phyloP scores from a whole-genome alignment of 805 yeast genomes.

The Candida michaelii region DNA sequence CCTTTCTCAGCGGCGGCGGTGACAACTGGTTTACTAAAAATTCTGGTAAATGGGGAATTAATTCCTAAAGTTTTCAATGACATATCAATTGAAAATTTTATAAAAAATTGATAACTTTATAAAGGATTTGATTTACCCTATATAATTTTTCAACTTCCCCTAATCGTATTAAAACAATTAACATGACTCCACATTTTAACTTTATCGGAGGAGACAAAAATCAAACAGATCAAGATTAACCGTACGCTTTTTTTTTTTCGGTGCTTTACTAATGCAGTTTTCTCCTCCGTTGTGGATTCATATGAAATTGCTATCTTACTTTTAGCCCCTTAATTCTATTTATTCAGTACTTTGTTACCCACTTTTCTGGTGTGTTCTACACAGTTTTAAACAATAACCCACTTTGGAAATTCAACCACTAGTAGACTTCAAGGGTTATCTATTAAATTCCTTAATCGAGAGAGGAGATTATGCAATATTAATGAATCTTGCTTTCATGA shows the following conservation, averaged over 20 bases:
- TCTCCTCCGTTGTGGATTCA: constrained; percentile 6
- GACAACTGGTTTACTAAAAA: constrained; percentile 31
- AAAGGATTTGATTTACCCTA: constrained; percentile 6
- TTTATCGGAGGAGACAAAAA: constrained; percentile 2
- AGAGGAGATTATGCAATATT: constrained; percentile 1
- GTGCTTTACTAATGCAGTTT: background rate
- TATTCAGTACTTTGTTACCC: background rate
- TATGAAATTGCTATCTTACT: constrained; percentile 1
- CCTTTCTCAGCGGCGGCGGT: constrained; percentile 16
- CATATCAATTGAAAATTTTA: constrained; percentile 20
- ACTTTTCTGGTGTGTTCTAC: background rate
- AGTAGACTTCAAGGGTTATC: background rate
- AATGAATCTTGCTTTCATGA: background rate
- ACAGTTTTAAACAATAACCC: background rate
- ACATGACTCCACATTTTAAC: constrained; percentile 3
- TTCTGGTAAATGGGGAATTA: constrained; percentile 34
- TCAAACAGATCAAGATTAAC: background rate
- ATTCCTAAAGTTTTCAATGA: constrained; percentile 43
- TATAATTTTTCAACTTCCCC: constrained; percentile 8
- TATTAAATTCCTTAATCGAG: background rate
- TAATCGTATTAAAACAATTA: background rate
- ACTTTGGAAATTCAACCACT: background rate
- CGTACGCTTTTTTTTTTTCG: background rate
- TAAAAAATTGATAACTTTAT: no score
- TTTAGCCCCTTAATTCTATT: constrained; percentile 1